Conservation (phyloP, 1,139 yeast genomes). For the Yamadazyma diddensiae region DNA sequence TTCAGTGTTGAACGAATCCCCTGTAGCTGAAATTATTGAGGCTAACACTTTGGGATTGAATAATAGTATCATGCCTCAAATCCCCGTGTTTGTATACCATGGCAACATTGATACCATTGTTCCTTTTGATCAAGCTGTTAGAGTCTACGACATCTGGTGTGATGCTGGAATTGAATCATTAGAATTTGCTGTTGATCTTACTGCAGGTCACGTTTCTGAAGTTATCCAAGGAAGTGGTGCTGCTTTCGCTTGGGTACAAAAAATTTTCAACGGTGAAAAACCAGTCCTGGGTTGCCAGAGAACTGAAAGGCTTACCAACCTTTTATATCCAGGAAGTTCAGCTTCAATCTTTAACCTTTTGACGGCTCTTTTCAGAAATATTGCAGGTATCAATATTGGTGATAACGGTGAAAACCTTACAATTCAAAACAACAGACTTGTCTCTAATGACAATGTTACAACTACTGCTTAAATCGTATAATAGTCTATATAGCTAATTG, state of each 20-base stretch:
- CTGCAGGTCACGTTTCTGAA: slow-evolving; percentile 29
- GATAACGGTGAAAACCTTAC: slow-evolving; percentile 17
- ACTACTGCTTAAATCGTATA: too few relatives aligned
- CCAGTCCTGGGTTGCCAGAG: slow-evolving; percentile 28
- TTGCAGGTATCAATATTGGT: slow-evolving; percentile 14
- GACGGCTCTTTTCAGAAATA: slow-evolving; percentile 9
- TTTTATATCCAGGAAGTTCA: slow-evolving; percentile 22
- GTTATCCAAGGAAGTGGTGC: slow-evolving; percentile 27
- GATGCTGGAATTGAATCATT: slow-evolving; percentile 26
- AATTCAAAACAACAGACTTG: slow-evolving; percentile 3
- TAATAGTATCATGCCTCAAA: slow-evolving; percentile 20
- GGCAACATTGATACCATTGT: slow-evolving; percentile 28
- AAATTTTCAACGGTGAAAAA: slow-evolving; percentile 18
- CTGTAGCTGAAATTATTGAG: slow-evolving; percentile 14
- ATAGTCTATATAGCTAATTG: too few relatives aligned
- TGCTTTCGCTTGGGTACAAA: slow-evolving; percentile 25
- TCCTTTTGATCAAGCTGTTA: slow-evolving; percentile 23
- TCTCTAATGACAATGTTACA: slow-evolving; percentile 9
- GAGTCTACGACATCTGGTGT: slow-evolving; percentile 32
- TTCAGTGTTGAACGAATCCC: slow-evolving; percentile 15
- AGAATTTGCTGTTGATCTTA: slow-evolving; percentile 24
- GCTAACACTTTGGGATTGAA: slow-evolving; percentile 22
- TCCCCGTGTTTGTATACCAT: slow-evolving; percentile 35
- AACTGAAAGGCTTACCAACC: slow-evolving; percentile 21
- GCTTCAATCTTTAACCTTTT: slow-evolving; percentile 5